Base-by-base conservation (phyloP, 2,329 filamentous ascomycete species). In the Pestalotiopsis sp. region DNA sequence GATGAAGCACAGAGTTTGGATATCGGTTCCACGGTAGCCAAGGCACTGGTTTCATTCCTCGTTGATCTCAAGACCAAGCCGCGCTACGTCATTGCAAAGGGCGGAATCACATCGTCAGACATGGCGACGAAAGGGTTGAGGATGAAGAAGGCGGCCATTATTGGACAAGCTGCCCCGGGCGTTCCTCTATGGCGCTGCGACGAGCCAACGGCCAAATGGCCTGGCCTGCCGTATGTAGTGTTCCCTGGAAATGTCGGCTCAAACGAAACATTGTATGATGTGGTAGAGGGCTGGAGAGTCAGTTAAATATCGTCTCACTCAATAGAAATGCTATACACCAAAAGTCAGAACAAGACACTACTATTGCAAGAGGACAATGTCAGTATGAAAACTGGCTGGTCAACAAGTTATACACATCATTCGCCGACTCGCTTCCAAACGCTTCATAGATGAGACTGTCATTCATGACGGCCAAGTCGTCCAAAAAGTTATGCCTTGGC, bases 171-270 rank as follows among this genome's bases (percentile, higher is more conserved):
- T 1, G 86, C 86, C 0, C 81, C 86, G 0, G 87, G 87, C 1
- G 86, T 90, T 9, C 87, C 88, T 0, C 78, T 90, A 0, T 90
- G 88, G 88, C 78, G 84, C 62, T 90, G 87, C 68, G 82, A 87
- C 64, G 87, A 90, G 74, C 76, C 78, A 0, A 83, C 83, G 1
- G 83, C 81, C 20, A 85, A 86, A 64, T 86, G 84, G 77, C 78
- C 79, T 0, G 84, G 84, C 1, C 76, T 89, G 12, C 85, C 86
- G 0, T 89, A 87, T 73, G 84, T 89, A 2, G 86, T 89, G 0
- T 89, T 89, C 66, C 87, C 86, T 0, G 87, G 87, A 0, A 89
- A 89, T 75, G 86, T 89, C 2, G 87, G 86, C 1, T 79, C 78
- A n/a, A 81, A 84, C 23, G 76, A 81, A 49, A 84, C 84, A 1